Evolutionary conservation across 495 filamentous ascomycete genomes (phyloP).

Genomic region (Penicillium chermesinum): DNA sequence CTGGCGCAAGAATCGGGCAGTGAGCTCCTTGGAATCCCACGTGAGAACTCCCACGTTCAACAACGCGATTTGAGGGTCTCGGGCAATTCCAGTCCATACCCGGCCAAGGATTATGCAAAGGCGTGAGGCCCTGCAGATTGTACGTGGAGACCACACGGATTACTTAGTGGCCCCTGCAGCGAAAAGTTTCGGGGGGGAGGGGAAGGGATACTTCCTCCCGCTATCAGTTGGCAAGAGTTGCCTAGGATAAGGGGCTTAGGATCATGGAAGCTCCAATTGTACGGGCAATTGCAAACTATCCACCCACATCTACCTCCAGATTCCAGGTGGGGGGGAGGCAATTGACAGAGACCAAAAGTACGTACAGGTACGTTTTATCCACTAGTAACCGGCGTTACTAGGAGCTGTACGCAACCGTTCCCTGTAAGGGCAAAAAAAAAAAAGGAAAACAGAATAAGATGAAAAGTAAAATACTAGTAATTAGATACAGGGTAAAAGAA

Average conservation of each 20-base stretch:
- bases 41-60: neutral
- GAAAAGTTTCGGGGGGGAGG: neutral
- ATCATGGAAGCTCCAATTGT: neutral
- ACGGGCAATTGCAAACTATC: neutral
- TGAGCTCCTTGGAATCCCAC: too few relatives aligned
- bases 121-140: slow-evolving; percentile 16
- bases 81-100: too few relatives aligned
- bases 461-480: neutral
- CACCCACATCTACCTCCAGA: too few relatives aligned
- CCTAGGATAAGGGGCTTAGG: neutral
- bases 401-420: slow-evolving; percentile 27
- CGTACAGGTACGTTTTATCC: neutral
- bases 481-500: slow-evolving; percentile 3
- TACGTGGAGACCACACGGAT: neutral
- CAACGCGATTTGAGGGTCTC: too few relatives aligned
- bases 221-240: neutral
- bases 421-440: slow-evolving; percentile 10
- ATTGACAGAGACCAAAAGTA: slow-evolving; percentile 1
- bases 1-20: neutral
- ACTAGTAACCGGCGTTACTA: slow-evolving; percentile 15
- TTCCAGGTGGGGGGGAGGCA: neutral
- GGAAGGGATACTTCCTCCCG: neutral
- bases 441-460: slow-evolving; percentile 6
- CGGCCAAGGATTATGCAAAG: slow-evolving; percentile 8
- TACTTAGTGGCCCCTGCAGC: neutral